These are phyloP conservation scores for Orbilia javanica DNA, from an alignment of 2,329 filamentous ascomycete species.

Conservation along the genomic window DNA sequence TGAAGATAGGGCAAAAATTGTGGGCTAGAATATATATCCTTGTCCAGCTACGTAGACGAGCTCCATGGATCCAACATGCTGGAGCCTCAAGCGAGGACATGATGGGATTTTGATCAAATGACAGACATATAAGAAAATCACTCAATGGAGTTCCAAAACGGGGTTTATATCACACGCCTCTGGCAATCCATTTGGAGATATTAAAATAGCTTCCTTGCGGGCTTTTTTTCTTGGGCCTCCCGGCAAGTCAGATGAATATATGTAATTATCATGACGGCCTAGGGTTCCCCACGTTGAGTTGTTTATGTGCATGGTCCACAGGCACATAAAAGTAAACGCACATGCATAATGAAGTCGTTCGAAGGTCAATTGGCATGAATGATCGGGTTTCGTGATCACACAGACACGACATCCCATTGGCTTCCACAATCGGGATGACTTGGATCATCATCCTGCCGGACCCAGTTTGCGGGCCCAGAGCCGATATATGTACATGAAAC, in stretches of 20 bases:
- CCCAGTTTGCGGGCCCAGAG: constrained; percentile 16
- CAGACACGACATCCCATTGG: constrained; percentile 1
- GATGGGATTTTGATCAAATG: constrained; percentile 47
- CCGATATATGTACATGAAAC: constrained; percentile 39
- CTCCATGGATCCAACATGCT: constrained; percentile 43
- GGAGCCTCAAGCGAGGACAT: constrained; percentile 17
- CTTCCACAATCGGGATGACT: constrained; percentile 25
- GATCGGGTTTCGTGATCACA: constrained; percentile 9
- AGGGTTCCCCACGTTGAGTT: constrained; percentile 54
- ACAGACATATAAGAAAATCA: constrained; percentile 50
- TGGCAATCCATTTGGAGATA: constrained; percentile 9
- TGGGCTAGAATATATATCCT: constrained; percentile 4
- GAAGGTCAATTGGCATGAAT: constrained; percentile 5
- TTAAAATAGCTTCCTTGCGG: constrained; percentile 15
- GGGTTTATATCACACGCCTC: constrained; percentile 47
- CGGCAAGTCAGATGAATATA: not conserved
- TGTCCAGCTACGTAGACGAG: constrained; percentile 34
- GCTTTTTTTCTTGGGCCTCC: constrained; percentile 18
- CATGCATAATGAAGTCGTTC: constrained; percentile 18
- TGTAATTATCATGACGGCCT: constrained; percentile 24
- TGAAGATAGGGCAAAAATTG: not conserved
- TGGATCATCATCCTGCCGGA: constrained; percentile 12
- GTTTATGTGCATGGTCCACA: constrained; percentile 21
- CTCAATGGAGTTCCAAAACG: constrained; percentile 45
- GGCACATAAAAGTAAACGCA: constrained; percentile 16